Evolutionary conservation across 1,284 basidiomycete genomes (phyloP), one percentile per base, ranked within the genome.

Genomic region (Trametes pubescens): DNA sequence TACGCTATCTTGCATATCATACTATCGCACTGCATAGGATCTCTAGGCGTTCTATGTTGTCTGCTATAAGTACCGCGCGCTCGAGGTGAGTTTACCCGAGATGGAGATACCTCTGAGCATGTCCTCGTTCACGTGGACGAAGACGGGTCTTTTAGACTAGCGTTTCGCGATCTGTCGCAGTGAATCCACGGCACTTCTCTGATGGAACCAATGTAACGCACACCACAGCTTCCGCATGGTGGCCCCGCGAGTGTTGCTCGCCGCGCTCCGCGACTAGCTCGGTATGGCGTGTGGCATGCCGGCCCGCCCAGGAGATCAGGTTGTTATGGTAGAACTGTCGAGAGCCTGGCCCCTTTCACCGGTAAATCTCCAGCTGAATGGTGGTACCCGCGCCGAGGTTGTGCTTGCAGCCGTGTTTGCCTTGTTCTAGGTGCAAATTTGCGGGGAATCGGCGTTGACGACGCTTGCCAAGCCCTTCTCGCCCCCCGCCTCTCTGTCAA

Each of bases 361-460:
- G 60, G 60, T 38, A 61, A 56, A 61, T 61, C 60, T 61, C 60
- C 60, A 44, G 53, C 29, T 61, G 60, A 56, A 56, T 61, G 47
- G 37, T 35, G n/a, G 38, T 44, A 11, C 10, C 59, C 24, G 35
- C 37, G 46, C 35, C 16, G 51, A 22, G 34, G 43, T 18, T 24
- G 34, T 48, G n/a, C 51, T 48, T 35, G 46, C 37, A 29, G 46
- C 37, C 14, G 10, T 16, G 47, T 40, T 18, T 44, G 46, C 37
- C 37, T 37, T 35, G 18, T 46, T 52, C 49, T 52, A 40, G 49
- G 2, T 24, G 29, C 21, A 26, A 10, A 6, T 38, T 22, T 37
- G 46, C 59, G 59, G 59, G 34, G 59, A 53, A 61, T 55, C 43
- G 37, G 51, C 51, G 35, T 54, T 24, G 46, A 49, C 46, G 52